Evolutionary conservation across 768 basidiomycete species (phyloP).

Genomic region (Melanogaster broomeanus): DNA sequence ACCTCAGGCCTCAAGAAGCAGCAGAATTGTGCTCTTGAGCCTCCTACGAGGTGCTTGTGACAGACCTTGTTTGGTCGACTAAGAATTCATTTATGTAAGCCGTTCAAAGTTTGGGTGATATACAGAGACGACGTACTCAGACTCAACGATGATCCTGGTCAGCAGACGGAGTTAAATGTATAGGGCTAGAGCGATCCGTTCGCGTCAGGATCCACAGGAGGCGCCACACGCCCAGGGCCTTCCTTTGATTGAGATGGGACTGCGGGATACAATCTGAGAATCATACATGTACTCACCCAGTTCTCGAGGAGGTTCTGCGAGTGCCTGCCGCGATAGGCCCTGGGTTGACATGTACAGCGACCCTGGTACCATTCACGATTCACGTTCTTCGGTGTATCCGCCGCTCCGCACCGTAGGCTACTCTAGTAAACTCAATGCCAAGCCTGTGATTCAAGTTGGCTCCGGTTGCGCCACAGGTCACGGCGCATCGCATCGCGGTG

Average conservation of each 20-base stretch:
- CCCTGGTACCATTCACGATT: conserved; percentile 16
- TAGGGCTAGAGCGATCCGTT: too few relatives aligned
- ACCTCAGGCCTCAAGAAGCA: too few relatives aligned
- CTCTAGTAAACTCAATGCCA: conserved; percentile 30
- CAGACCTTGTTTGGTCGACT: too few relatives aligned
- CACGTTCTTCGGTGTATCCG: conserved; percentile 28
- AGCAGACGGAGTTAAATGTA: neutral
- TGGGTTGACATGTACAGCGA: conserved; percentile 25
- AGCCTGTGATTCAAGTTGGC: conserved; percentile 18
- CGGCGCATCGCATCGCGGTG: neutral
- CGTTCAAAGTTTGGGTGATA: too few relatives aligned
- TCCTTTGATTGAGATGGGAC: too few relatives aligned
- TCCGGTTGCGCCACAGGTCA: too few relatives aligned
- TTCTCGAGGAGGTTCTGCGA: conserved; percentile 20
- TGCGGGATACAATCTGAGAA: conserved; percentile 20
- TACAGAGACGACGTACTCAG: conserved; percentile 32
- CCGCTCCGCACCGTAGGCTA: conserved; percentile 28
- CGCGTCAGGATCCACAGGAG: too few relatives aligned
- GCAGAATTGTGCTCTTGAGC: too few relatives aligned
- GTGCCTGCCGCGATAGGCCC: conserved; percentile 20
- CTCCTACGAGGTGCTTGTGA: too few relatives aligned
- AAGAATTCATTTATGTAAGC: too few relatives aligned
- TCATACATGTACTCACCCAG: conserved; percentile 25
- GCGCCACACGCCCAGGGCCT: too few relatives aligned
- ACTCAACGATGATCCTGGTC: neutral